Percentiles rank a stretch among this genome's conserved stretches.
Conservation (phyloP, 345 rosid species). For the Sonneratia alba region DNA sequence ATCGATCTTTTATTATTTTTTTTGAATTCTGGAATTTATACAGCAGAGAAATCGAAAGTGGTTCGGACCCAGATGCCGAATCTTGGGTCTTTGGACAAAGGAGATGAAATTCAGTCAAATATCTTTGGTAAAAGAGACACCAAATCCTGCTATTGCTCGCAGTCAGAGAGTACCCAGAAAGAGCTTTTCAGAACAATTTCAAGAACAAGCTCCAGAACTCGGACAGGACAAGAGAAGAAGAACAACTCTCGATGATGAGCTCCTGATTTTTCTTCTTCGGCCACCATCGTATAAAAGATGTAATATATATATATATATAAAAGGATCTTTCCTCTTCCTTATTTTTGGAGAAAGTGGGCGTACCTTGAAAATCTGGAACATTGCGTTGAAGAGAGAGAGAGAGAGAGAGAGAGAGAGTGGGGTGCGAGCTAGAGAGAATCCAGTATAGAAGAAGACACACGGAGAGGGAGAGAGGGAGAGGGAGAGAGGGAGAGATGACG, state of each 20-base stretch:
- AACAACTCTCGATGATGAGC: background rate
- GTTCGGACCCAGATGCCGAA: background rate
- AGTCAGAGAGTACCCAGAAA: background rate
- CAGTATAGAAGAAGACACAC: too few species aligned
- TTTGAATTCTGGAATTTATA: background rate
- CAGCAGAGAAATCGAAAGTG: background rate
- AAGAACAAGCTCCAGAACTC: background rate
- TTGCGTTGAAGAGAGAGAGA: background rate
- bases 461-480: background rate
- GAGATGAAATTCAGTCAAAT: background rate
- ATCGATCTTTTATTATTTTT: background rate
- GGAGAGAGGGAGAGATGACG: background rate
- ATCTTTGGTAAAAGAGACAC: too few species aligned
- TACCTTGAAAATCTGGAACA: constrained; percentile 13
- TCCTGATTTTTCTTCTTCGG: background rate
- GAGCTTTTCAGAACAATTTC: background rate
- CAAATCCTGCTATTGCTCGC: background rate
- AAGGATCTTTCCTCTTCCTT: background rate
- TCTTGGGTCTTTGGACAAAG: background rate
- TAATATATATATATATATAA: background rate
- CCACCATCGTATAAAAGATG: background rate
- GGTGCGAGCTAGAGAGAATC: too few species aligned
- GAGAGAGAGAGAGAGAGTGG: too few species aligned
- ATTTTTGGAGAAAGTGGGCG: background rate
- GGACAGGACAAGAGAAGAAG: background rate